Evolutionary conservation across 1,139 yeast genomes (phyloP).

Genomic region (Sugiyamaella novakii): DNA sequence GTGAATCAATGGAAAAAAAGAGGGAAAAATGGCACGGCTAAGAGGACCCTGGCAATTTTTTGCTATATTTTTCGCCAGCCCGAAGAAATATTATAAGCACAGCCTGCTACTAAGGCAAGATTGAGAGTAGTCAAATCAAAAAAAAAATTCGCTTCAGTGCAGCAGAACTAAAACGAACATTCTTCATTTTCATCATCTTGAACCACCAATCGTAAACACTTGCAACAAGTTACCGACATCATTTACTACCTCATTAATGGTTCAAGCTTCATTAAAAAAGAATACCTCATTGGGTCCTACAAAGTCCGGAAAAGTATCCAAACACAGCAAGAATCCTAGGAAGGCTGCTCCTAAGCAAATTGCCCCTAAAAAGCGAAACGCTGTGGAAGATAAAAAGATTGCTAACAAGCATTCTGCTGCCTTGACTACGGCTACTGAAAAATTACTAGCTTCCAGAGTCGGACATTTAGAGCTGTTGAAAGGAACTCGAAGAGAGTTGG

Average conservation of each 20-base stretch:
- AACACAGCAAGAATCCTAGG: slow-evolving; percentile 48
- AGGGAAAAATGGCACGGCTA: too few species aligned
- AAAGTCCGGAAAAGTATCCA: slow-evolving; percentile 32
- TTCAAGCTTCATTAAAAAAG: slow-evolving; percentile 57
- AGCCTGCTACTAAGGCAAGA: too few species aligned
- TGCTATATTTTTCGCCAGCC: slow-evolving; percentile 12
- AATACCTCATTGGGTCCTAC: slow-evolving; percentile 21
- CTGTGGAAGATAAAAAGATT: slow-evolving; percentile 46
- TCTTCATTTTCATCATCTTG: too few species aligned
- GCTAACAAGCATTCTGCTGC: slow-evolving; percentile 69
- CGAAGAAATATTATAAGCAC: too few species aligned
- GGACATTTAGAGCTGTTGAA: slow-evolving; percentile 93
- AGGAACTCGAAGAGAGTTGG: slow-evolving; percentile 87
- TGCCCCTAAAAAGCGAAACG: slow-evolving; percentile 65
- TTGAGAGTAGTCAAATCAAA: too few species aligned
- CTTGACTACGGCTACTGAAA: slow-evolving; percentile 74
- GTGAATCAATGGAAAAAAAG: too few species aligned
- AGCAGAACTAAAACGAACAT: too few species aligned
- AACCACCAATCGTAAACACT: too few species aligned
- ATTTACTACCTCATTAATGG: slow-evolving; percentile 49
- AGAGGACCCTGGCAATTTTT: neutral
- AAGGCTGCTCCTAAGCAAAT: slow-evolving; percentile 74
- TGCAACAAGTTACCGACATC: too few species aligned
- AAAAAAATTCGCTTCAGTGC: too few species aligned
- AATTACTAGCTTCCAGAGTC: slow-evolving; percentile 80